A percentile compares a stretch with the other conserved stretches of the same genome.
Conservation (phyloP, 306 rosid species). For the Vigna nakashimae region DNA sequence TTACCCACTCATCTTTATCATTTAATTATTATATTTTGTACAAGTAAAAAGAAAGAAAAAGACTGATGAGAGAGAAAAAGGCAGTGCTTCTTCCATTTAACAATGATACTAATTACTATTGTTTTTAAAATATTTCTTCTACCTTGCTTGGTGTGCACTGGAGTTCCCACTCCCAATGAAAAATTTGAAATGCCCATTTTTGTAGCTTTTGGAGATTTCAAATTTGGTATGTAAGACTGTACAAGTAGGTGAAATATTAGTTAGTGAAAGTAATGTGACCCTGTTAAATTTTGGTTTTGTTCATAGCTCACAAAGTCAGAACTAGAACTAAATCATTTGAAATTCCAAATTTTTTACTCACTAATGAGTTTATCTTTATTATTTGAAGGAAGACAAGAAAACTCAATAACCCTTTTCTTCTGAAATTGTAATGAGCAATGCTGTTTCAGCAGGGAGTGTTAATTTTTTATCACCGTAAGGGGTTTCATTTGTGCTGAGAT, state of each 20-base stretch:
- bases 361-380: background rate
- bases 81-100: background rate
- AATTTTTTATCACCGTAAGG: background rate
- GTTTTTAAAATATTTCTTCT: conserved; percentile 7
- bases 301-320: background rate
- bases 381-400: background rate
- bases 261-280: background rate
- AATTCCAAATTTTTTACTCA: background rate
- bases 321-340: background rate
- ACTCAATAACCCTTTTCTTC: conserved; percentile 3
- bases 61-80: background rate
- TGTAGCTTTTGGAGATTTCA: background rate
- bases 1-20: background rate
- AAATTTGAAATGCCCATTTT: conserved; percentile 26
- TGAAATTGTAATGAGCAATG: background rate
- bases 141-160: conserved; percentile 27
- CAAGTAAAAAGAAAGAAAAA: background rate
- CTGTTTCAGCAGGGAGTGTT: conserved; percentile 8
- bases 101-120: background rate
- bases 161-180: conserved; percentile 18
- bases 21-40: background rate
- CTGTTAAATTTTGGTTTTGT: background rate
- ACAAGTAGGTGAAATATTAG: background rate
- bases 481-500: conserved; percentile 1
- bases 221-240: conserved; percentile 19